These are phyloP conservation scores for Saxispiralis lemnorum DNA, from an alignment of 495 filamentous ascomycete genomes.

Conservation along the genomic window DNA sequence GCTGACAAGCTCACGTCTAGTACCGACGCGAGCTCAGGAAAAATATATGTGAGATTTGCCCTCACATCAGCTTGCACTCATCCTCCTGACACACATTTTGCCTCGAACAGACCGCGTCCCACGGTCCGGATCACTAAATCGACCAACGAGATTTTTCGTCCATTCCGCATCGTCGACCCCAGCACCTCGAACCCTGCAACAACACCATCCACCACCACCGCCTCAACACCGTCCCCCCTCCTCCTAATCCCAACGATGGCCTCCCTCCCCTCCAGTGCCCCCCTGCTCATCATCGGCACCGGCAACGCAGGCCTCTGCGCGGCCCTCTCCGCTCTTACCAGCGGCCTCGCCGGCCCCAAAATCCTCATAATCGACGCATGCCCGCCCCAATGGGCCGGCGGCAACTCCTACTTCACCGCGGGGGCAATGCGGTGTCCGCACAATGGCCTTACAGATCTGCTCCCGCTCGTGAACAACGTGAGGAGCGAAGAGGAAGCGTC, in stretches of 20 bases:
- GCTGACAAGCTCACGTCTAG: too few species aligned
- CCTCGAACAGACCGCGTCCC: too few species aligned
- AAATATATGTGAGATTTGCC: too few species aligned
- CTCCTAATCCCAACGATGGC: background rate
- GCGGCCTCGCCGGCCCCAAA: conserved; percentile 14
- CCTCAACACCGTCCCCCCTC: too few species aligned
- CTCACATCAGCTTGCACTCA: too few species aligned
- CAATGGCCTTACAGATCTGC: conserved; percentile 29
- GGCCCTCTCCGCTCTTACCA: conserved; percentile 31
- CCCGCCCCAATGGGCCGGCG: conserved; percentile 35
- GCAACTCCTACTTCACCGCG: conserved; percentile 42
- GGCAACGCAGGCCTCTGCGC: conserved; percentile 45
- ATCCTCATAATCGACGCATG: conserved; percentile 38
- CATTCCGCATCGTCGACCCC: too few species aligned
- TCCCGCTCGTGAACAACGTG: conserved; percentile 34
- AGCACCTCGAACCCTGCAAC: too few species aligned
- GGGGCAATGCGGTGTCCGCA: conserved; percentile 37
- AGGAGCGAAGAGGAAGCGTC: conserved; percentile 14
- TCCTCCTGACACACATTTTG: too few species aligned
- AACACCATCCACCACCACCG: too few species aligned
- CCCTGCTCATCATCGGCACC: conserved; percentile 37
- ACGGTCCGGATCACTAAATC: too few species aligned
- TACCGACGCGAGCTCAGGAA: too few species aligned
- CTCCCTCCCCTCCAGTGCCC: conserved; percentile 15
- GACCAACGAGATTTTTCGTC: too few species aligned